phyloP scores from a whole-genome alignment of 1,284 basidiomycete species.

The Sphagnurus paluster region DNA sequence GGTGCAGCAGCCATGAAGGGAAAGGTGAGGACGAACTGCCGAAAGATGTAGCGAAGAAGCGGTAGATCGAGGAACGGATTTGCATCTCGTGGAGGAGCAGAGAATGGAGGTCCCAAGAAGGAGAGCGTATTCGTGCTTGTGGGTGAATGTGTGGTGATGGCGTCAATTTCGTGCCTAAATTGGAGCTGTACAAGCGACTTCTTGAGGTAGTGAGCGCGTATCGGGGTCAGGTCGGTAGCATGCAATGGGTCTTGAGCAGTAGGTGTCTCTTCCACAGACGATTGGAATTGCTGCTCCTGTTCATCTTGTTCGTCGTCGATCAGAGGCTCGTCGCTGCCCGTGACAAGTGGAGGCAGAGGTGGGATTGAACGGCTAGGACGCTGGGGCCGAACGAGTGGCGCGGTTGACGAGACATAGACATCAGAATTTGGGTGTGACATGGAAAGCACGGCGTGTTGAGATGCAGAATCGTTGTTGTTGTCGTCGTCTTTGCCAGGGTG shows the following conservation, averaged over 20 bases:
- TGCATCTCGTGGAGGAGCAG: constrained; percentile 64
- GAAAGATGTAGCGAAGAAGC: constrained; percentile 85
- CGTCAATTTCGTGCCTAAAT: constrained; percentile 74
- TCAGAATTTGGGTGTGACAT: constrained; percentile 2
- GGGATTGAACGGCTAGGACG: constrained; percentile 31
- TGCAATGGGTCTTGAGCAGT: constrained; percentile 4
- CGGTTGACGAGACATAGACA: not conserved
- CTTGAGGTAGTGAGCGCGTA: constrained; percentile 94
- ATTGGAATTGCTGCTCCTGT: not conserved
- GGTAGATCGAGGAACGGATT: constrained; percentile 71
- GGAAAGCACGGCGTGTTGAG: constrained; percentile 5
- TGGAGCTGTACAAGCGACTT: constrained; percentile 90
- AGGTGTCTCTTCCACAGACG: constrained; percentile 4
- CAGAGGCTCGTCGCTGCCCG: constrained; percentile 7
- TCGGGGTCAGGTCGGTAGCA: constrained; percentile 60
- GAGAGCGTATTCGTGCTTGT: constrained; percentile 75
- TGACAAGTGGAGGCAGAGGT: constrained; percentile 18
- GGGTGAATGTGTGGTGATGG: constrained; percentile 58
- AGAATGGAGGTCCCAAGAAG: constrained; percentile 85
- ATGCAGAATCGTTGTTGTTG: not conserved
- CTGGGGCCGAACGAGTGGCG: constrained; percentile 20
- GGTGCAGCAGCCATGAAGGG: constrained; percentile 89
- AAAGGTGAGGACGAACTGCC: constrained; percentile 89
- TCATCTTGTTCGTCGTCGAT: not conserved
- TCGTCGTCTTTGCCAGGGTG: constrained; percentile 1